A percentile compares a stretch with the other conserved stretches of the same genome.
phyloP scores from a whole-genome alignment of 495 filamentous ascomycete species.

The Astrothelium macrocarpum region DNA sequence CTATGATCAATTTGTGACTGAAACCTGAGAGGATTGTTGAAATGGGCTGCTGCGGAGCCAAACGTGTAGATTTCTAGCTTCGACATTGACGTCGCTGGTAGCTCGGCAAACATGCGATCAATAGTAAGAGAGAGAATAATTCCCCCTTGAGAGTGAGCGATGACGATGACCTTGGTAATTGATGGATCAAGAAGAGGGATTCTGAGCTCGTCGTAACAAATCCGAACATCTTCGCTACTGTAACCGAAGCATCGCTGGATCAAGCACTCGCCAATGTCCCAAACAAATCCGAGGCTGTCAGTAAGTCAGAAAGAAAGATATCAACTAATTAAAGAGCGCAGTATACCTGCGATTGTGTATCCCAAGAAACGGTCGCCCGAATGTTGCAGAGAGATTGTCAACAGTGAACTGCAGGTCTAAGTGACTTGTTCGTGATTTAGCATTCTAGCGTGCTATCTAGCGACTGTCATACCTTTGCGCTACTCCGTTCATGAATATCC shows the following conservation, averaged over 20 bases:
- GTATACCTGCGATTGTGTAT: constrained; percentile 5
- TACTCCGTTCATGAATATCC: constrained; percentile 8
- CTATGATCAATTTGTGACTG: neutral
- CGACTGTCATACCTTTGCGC: neutral
- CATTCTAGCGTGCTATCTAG: neutral
- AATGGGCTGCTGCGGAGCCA: constrained; percentile 33
- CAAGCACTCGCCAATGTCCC: constrained; percentile 7
- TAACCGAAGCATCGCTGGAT: constrained; percentile 8
- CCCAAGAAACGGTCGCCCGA: constrained; percentile 1
- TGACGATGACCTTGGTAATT: constrained; percentile 29
- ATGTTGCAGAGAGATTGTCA: constrained; percentile 6
- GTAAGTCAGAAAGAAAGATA: neutral
- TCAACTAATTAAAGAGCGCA: neutral
- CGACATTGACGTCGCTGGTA: constrained; percentile 28
- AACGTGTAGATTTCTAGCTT: constrained; percentile 40
- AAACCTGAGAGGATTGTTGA: constrained; percentile 25
- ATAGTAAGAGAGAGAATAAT: constrained; percentile 29
- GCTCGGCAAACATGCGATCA: constrained; percentile 31
- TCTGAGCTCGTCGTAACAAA: constrained; percentile 6
- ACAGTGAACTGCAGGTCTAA: constrained; percentile 2
- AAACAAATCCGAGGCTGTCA: neutral
- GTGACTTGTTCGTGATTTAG: constrained; percentile 36
- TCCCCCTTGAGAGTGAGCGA: constrained; percentile 32
- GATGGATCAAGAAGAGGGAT: constrained; percentile 28
- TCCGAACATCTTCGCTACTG: constrained; percentile 5